Evolutionary conservation across 2,329 filamentous ascomycete species (phyloP).

Genomic region (Xylaria digitata): DNA sequence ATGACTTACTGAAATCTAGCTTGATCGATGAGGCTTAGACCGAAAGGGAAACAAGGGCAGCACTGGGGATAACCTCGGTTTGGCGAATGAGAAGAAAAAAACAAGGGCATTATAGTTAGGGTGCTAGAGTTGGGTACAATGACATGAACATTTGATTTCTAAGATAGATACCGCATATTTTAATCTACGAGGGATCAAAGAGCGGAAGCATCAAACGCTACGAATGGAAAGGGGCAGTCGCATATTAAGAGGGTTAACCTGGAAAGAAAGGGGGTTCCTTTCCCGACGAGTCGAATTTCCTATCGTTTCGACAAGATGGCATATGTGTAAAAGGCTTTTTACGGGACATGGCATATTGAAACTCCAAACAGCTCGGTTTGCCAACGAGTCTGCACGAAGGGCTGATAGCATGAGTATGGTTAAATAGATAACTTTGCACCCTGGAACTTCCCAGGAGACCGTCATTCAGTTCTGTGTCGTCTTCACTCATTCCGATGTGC

Average conservation of each 20-base stretch:
- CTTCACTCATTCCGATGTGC: constrained; percentile 18
- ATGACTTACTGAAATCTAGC: too few species aligned
- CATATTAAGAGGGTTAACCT: not conserved
- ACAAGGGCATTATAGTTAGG: not conserved
- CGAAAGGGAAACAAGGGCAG: not conserved
- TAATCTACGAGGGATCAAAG: not conserved
- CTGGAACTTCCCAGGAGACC: not conserved
- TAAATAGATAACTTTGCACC: not conserved
- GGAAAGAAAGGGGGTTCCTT: not conserved
- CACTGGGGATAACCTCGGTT: not conserved
- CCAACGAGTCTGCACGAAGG: too few species aligned
- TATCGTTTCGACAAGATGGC: not conserved
- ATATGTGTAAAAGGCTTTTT: not conserved
- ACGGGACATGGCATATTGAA: not conserved
- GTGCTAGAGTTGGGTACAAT: too few species aligned
- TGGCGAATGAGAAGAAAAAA: not conserved
- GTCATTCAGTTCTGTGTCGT: not conserved
- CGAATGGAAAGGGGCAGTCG: not conserved
- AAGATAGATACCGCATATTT: too few species aligned
- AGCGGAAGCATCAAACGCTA: not conserved
- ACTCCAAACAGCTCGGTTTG: not conserved
- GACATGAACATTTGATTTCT: too few species aligned
- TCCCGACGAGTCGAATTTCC: not conserved
- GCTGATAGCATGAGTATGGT: not conserved
- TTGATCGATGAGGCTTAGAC: not conserved